Base-by-base conservation (phyloP, 495 filamentous ascomycete species). In the Pyrenopolyporus hunteri region DNA sequence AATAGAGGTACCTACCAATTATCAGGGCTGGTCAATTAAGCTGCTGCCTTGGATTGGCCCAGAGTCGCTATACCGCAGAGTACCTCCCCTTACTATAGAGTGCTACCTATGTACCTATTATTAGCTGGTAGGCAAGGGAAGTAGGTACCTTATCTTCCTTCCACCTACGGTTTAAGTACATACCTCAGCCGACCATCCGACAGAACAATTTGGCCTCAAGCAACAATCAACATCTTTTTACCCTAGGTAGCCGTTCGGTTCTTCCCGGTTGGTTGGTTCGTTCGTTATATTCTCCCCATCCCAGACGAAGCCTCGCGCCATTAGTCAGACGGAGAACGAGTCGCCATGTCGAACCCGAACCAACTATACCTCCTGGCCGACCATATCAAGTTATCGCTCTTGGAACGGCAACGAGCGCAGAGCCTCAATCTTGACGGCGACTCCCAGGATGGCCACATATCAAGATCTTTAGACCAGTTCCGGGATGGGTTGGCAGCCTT, bases 341-440 rank as follows among this genome's bases (percentile, higher is more conserved):
- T 43, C 53, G 61, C 67, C 63, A 83, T 83, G 82, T 75, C 80
- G 52, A 83, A 78, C 64, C 73, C 82, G 29, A 82, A 83, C 64
- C 88, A 89, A 56, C 87, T 91, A 26, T 84, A 85, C 61, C 83
- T 92, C 31, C 80, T 92, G 26, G 86, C 88, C 62, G 89, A 92
- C 73, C 87, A 92, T 73, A 84, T 92, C 78, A 89, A 90, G 67
- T 80, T 90, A 43, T 89, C 87, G 26, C 79, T 92, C 23, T 82
- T 97, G 20, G 94, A 98, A 72, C 87, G 93, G 43, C 89, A 96
- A 76, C 88, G 93, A 36, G 92, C 92, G n/a, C 86, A 90, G 53
- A 88, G 87, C 1, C 82, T 96, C n/a, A 87, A 91, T 53, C 85
- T 96, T 25, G 56, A 68, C 8, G 87, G 92, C 68, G 91, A 91